phyloP scores from a whole-genome alignment of 192 early-diverging fungal species.

The Lunasporangiospora selenospora region DNA sequence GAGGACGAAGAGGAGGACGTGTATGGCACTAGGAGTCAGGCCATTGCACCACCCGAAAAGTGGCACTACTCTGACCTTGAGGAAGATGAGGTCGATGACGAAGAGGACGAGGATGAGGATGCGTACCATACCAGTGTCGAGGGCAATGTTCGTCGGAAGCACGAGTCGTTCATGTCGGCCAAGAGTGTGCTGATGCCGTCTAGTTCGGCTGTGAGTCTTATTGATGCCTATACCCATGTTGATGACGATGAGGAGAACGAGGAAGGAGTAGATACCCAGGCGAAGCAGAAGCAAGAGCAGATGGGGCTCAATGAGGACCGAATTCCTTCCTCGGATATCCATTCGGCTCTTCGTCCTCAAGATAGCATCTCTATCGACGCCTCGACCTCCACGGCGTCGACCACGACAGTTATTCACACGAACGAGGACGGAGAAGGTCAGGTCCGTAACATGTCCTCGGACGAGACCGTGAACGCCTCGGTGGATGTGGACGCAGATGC shows the following conservation, averaged over 20 bases:
- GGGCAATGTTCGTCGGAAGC: slow-evolving; percentile 18
- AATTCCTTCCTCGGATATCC: slow-evolving; percentile 11
- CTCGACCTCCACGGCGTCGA: neutral
- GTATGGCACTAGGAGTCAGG: no score
- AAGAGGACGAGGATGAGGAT: slow-evolving; percentile 27
- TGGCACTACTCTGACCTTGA: slow-evolving; percentile 46
- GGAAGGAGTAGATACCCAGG: neutral
- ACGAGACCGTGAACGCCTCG: no score
- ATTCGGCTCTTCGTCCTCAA: neutral
- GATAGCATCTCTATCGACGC: slow-evolving; percentile 1
- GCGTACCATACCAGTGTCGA: neutral
- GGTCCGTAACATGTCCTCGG: slow-evolving; percentile 6
- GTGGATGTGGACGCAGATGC: slow-evolving; percentile 9
- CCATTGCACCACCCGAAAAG: slow-evolving; percentile 36
- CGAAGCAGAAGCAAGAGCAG: neutral
- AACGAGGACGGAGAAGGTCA: slow-evolving; percentile 4
- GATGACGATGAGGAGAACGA: slow-evolving; percentile 21
- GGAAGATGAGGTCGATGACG: slow-evolving; percentile 9
- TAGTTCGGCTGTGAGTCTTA: slow-evolving; percentile 35
- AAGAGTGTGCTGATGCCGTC: slow-evolving; percentile 28
- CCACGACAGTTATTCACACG: slow-evolving; percentile 11
- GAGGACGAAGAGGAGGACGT: slow-evolving; percentile 26
- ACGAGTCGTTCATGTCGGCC: slow-evolving; percentile 46
- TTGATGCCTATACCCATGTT: slow-evolving; percentile 8
- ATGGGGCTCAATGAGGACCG: slow-evolving; percentile 2